Conservation (phyloP, 441 rosid genomes). For the Adansonia rubrostipa region DNA sequence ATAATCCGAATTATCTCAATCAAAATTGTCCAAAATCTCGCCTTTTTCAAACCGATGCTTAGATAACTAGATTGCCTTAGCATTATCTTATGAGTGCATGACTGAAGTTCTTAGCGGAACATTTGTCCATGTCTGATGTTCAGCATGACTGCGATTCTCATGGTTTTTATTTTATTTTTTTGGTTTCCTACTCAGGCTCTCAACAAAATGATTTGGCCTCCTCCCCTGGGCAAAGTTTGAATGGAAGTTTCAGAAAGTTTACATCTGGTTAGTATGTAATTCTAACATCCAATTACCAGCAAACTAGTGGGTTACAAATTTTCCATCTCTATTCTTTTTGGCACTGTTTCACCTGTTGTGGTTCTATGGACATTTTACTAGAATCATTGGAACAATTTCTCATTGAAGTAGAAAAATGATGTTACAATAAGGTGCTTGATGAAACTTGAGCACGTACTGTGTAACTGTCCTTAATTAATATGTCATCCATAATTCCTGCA, state of each 20-base stretch:
- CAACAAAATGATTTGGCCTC: constrained; percentile 34
- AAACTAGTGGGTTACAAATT: background rate
- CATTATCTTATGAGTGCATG: constrained; percentile 9
- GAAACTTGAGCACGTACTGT: background rate
- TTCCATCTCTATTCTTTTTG: background rate
- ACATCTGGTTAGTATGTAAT: constrained; percentile 39
- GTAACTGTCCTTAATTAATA: constrained; percentile 12
- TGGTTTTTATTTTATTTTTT: background rate
- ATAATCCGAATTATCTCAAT: background rate
- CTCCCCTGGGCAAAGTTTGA: constrained; percentile 37
- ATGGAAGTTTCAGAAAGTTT: constrained; percentile 42
- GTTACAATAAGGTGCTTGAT: constrained; percentile 5
- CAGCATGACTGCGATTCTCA: background rate
- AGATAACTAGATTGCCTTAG: background rate
- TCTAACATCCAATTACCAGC: background rate
- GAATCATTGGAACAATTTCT: background rate
- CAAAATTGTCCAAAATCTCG: background rate
- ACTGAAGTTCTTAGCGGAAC: background rate
- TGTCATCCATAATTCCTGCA: constrained; percentile 13
- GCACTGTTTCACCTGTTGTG: background rate
- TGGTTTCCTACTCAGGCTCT: constrained; percentile 35
- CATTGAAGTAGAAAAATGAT: constrained; percentile 6
- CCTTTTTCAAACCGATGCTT: constrained; percentile 4
- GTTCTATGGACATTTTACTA: background rate
- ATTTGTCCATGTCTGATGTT: background rate